Percentiles rank a stretch among this genome's conserved stretches.
phyloP scores from a whole-genome alignment of 352 stramenopile species.

The Pythium aquatile region DNA sequence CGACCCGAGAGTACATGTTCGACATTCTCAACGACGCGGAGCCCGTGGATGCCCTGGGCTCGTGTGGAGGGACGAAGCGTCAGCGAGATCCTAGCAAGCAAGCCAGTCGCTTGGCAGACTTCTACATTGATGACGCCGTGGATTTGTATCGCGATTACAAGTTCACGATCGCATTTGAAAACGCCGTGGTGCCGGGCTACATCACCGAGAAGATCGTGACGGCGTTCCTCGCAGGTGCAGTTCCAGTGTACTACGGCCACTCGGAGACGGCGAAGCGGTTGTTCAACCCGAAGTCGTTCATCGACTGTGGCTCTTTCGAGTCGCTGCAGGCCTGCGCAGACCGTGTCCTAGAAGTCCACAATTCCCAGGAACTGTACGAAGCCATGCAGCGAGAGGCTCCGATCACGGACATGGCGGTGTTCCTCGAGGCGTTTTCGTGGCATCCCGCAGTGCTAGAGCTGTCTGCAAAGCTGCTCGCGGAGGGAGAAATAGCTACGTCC shows the following conservation, averaged over 20 bases:
- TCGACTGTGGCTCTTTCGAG: constrained; percentile 45
- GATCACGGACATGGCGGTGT: constrained; percentile 32
- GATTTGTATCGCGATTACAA: constrained; percentile 32
- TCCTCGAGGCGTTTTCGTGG: constrained; percentile 42
- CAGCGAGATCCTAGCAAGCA: background rate
- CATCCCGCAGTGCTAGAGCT: constrained; percentile 33
- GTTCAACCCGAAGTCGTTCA: constrained; percentile 52
- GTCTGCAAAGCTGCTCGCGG: background rate
- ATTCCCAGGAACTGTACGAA: constrained; percentile 32
- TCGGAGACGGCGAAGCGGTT: constrained; percentile 33
- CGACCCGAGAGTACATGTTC: constrained; percentile 50
- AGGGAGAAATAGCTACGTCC: background rate
- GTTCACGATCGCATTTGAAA: constrained; percentile 75
- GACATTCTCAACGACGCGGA: constrained; percentile 41
- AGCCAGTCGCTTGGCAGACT: background rate
- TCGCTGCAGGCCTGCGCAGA: constrained; percentile 36
- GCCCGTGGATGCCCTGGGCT: constrained; percentile 43
- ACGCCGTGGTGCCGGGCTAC: constrained; percentile 41
- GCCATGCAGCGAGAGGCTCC: constrained; percentile 30
- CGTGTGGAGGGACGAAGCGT: constrained; percentile 32
- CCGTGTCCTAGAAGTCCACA: constrained; percentile 39
- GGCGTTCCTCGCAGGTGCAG: constrained; percentile 48
- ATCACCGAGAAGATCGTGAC: constrained; percentile 70
- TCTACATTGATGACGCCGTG: constrained; percentile 18
- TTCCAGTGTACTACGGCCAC: constrained; percentile 60